Evolutionary conservation across 2,329 filamentous ascomycete genomes (phyloP).

Genomic region (Pseudogymnoascus sp.): DNA sequence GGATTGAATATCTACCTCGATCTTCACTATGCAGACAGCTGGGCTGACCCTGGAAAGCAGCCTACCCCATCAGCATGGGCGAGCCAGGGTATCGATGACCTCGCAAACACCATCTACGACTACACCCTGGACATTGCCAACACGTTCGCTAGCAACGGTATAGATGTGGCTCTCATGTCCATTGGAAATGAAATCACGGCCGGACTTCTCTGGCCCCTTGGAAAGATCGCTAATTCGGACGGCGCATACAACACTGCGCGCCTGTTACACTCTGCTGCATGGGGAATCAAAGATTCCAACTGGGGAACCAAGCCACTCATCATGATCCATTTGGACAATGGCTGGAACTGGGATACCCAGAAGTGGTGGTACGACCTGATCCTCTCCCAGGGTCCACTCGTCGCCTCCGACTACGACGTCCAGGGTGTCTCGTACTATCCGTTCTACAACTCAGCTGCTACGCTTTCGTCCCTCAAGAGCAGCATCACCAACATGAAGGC

Average conservation of each 20-base stretch:
- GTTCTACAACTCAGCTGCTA: constrained; percentile 57
- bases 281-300: constrained; percentile 56
- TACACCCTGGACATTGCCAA: constrained; percentile 60
- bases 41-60: constrained; percentile 54
- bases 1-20: constrained; percentile 54
- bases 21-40: constrained; percentile 62
- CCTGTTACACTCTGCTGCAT: constrained; percentile 57
- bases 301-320: constrained; percentile 55
- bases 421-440: constrained; percentile 71
- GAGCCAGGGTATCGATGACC: constrained; percentile 43
- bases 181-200: constrained; percentile 68
- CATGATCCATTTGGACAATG: constrained; percentile 69
- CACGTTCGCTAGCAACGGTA: constrained; percentile 47
- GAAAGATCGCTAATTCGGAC: constrained; percentile 39
- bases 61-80: constrained; percentile 58
- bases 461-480: constrained; percentile 47
- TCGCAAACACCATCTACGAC: constrained; percentile 58
- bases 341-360: constrained; percentile 64
- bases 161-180: constrained; percentile 55
- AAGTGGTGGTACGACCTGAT: constrained; percentile 58
- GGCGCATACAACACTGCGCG: constrained; percentile 51
- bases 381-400: constrained; percentile 43
- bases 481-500: constrained; percentile 52
- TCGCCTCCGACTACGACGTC: constrained; percentile 55
- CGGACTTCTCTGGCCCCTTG: constrained; percentile 61